These are phyloP conservation scores for Glycine soja DNA, from an alignment of 306 rosid species.

Conservation along the genomic window DNA sequence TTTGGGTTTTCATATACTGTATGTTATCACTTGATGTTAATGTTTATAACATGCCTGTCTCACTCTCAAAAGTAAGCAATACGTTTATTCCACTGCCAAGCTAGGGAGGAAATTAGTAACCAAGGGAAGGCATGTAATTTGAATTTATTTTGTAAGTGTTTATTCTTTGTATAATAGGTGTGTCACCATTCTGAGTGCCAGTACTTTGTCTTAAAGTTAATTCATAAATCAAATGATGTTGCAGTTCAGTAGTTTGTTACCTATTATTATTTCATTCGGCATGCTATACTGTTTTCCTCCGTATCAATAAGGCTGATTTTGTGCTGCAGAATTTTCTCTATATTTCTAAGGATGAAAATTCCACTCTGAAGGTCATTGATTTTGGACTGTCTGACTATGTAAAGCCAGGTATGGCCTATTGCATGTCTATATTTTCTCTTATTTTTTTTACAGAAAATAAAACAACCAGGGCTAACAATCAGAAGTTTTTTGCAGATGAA, in stretches of 20 bases:
- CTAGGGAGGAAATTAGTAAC: conserved; percentile 16
- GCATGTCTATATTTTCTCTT: conserved; percentile 15
- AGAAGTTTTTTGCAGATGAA: conserved; percentile 65
- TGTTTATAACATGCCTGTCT: not conserved
- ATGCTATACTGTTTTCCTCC: conserved; percentile 31
- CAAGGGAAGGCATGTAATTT: conserved; percentile 22
- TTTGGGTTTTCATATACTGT: conserved; percentile 2
- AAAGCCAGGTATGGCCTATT: conserved; percentile 74
- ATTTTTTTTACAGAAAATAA: conserved; percentile 2
- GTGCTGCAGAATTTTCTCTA: conserved; percentile 81
- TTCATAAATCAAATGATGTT: conserved; percentile 4
- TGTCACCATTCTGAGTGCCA: conserved; percentile 20
- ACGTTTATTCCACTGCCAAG: not conserved
- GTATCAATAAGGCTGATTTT: conserved; percentile 38
- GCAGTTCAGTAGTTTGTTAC: not conserved
- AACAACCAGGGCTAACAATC: conserved; percentile 34
- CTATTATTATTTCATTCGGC: conserved; percentile 15
- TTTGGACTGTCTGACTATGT: conserved; percentile 90
- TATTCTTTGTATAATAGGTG: not conserved
- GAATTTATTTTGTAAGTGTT: conserved; percentile 19
- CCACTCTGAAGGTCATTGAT: conserved; percentile 77
- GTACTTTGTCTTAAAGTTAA: not conserved
- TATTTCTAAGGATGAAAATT: conserved; percentile 66
- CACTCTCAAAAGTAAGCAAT: conserved; percentile 9
- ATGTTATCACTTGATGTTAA: not conserved